phyloP scores from a whole-genome alignment of 75 land plant species.

The Larix kaempferi region DNA sequence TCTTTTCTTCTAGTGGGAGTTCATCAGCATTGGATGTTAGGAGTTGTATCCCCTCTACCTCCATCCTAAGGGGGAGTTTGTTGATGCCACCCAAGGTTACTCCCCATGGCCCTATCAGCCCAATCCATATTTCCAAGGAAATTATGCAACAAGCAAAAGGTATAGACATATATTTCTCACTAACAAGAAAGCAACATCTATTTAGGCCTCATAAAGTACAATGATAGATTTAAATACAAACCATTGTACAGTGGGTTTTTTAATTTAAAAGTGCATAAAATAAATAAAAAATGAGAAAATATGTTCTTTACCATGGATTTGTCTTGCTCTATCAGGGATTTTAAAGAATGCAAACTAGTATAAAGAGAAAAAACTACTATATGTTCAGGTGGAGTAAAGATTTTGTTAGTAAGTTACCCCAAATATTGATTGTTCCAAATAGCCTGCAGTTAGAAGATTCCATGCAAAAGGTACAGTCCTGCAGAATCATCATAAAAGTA shows the following conservation, averaged over 20 bases:
- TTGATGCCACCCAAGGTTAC: too few relatives aligned
- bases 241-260: too few relatives aligned
- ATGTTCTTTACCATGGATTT: too few relatives aligned
- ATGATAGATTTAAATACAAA: too few relatives aligned
- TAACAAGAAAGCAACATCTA: neutral
- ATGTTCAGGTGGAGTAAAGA: neutral
- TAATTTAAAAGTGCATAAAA: neutral
- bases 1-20: too few relatives aligned
- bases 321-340: neutral
- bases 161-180: neutral
- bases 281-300: neutral
- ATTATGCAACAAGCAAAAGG: too few relatives aligned
- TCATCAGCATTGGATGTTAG: too few relatives aligned
- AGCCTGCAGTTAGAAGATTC: slow-evolving; percentile 49
- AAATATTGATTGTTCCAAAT: slow-evolving; percentile 40
- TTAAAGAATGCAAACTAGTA: neutral
- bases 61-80: too few relatives aligned
- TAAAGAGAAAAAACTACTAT: neutral
- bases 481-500: slow-evolving; percentile 11
- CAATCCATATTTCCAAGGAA: too few relatives aligned
- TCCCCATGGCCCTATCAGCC: too few relatives aligned
- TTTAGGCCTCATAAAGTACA: neutral
- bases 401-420: slow-evolving; percentile 23
- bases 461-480: slow-evolving; percentile 49
- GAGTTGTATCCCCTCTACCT: too few relatives aligned